Evolutionary conservation across 768 basidiomycete species (phyloP), one percentile per base, ranked within the genome.

Genomic region (Rhizopogon vesiculosus): DNA sequence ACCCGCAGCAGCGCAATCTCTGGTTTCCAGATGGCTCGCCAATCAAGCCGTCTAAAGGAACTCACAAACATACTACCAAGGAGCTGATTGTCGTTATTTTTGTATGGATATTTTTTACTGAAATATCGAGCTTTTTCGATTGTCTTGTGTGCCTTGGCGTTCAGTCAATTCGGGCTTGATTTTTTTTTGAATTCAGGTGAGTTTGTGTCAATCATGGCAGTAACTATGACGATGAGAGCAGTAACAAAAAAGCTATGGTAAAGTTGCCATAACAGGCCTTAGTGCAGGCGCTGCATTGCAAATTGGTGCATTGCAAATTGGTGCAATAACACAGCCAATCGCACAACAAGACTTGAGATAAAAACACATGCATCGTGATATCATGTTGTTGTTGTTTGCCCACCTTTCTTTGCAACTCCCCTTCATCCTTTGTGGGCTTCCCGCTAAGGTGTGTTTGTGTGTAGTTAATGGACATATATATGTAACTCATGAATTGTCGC

Each of bases 11-110:
- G 74, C 83, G 9, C 69, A 83, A 44, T 72, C 76, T 44, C 82
- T 90, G 81, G 73, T 90, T 31, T 80, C 80, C 28, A 74, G 80
- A 38, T 90, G 87, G 88, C 67, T 90, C 31, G 75, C 73, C 25
- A 66, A 70, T 42, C 56, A 71, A 55, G 69, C 63, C 9, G 63
- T 83, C 49, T 77, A 67, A 74, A 29, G 3, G 28, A 9, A 41
- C 3, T 10, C 19, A 50, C 44, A 49, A 15, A 18, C 31, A 33
- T 9, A 25, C 18, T 18, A 2, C 46, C 10, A 7, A 15, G 7
- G 13, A 29, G 9, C 9, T n/a, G 45, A 18, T 18, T 12, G 3
- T 48, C 33, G 19, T 22, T 49, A 38, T 48, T 48, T 48, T 35
- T 7, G 33, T 22, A 35, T 35, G 7, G 12, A 35, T 38, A 38